Base-by-base conservation (phyloP, 192 early-diverging fungal species). In the Podila verticillata region DNA sequence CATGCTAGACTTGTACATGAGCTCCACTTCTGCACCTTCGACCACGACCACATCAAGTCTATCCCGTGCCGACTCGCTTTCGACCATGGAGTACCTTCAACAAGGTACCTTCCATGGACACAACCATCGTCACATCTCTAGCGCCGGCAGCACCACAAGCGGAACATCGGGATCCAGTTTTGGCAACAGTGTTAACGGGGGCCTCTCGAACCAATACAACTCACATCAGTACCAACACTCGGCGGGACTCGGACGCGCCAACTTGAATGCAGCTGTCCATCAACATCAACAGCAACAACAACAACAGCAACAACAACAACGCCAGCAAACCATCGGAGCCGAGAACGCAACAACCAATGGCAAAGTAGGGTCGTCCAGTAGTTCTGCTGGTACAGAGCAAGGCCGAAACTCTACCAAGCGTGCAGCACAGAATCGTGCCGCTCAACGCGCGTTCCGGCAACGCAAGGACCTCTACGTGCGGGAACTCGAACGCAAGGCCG, bases 371-470 rank as follows among this genome's bases (percentile, higher is more conserved):
- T 65, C 56, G 26, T 26, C 66, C 24, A 47, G 54, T 31, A 44
- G 49, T 44, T 63, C 67, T 70, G 67, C 64, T 63, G 64, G 64
- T 44, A 22, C 68, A 67, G 69, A 70, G 59, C 68, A 71, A 30
- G 69, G 75, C 22, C 75, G 75, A 20, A 79, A 79, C 39, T 74
- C 87, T 17, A 84, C 87, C 34, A 95, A 95, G 80, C 89, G 96
- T 73, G 94, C 95, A 4, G 93, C 91, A 13, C 96, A 97, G 74
- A 97, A 97, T 81, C 89, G 96, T 20, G 94, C 94, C 3, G 96
- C 96, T 4, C 96, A 97, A 82, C 89, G 94, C 2, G 95, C 96
- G 7, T 97, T 97, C 82, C 91, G 96, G 48, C 93, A 97, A 82
- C 90, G 96, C 36, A 90, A 92, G 61, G 91, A 95, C 66, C 88